Conservation (phyloP, 345 rosid species). For the Dovyalis caffra region DNA sequence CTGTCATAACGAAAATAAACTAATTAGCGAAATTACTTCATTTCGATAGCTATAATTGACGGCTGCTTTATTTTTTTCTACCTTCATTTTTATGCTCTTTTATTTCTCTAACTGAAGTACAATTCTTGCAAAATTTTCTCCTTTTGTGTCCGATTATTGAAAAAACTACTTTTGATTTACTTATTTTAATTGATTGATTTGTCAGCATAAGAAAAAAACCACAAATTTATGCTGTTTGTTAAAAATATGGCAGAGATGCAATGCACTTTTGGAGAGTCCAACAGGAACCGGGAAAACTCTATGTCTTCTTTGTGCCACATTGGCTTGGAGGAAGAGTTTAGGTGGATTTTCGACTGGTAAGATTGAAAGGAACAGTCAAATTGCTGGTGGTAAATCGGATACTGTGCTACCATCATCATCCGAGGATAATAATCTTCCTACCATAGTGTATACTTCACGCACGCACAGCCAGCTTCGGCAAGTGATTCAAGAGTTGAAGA, state of each 20-base stretch:
- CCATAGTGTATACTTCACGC: constrained; percentile 82
- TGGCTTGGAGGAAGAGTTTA: constrained; percentile 97
- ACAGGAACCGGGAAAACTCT: constrained; percentile 97
- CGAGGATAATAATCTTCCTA: constrained; percentile 43
- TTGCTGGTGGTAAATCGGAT: constrained; percentile 29
- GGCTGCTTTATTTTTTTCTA: neutral
- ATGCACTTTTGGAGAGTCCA: constrained; percentile 96
- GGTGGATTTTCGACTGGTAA: constrained; percentile 66
- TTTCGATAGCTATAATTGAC: neutral
- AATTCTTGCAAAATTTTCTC: neutral
- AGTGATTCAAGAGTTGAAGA: constrained; percentile 80
- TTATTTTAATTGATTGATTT: no score
- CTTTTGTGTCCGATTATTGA: neutral
- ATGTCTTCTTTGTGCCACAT: constrained; percentile 92
- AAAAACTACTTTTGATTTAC: no score
- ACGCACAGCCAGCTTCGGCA: constrained; percentile 98
- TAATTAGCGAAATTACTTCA: neutral
- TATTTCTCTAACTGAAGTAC: neutral
- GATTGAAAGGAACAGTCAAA: constrained; percentile 33
- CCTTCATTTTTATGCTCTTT: no score
- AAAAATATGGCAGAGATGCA: constrained; percentile 52
- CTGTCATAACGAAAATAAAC: neutral
- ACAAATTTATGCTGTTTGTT: neutral
- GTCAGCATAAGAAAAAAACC: neutral
- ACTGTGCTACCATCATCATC: constrained; percentile 30